These are phyloP conservation scores for Penicillium crystallinum DNA, from an alignment of 495 filamentous ascomycete genomes.

Conservation along the genomic window DNA sequence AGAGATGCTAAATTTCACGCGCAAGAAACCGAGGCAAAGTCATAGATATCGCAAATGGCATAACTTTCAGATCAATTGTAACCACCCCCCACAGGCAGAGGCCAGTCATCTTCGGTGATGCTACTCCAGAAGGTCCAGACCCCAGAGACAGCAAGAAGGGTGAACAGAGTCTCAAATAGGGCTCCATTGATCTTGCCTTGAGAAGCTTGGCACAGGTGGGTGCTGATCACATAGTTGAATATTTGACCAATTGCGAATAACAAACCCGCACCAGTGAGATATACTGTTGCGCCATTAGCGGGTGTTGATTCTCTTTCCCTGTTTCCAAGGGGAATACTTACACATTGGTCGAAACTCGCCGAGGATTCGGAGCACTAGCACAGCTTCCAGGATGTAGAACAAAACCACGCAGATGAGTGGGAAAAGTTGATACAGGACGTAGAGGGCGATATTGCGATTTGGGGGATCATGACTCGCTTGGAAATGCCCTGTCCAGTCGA, in stretches of 20 bases:
- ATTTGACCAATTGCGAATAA: conserved; percentile 90
- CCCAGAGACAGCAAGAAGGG: conserved; percentile 69
- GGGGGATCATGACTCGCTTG: conserved; percentile 47
- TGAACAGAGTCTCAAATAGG: conserved; percentile 91
- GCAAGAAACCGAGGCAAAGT: conserved; percentile 2
- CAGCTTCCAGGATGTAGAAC: conserved; percentile 76
- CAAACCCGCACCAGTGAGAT: conserved; percentile 65
- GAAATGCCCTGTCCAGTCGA: conserved; percentile 78
- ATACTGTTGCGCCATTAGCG: conserved; percentile 50
- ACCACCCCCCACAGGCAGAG: conserved; percentile 52
- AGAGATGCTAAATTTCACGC: conserved; percentile 9
- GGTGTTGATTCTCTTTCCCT: not conserved
- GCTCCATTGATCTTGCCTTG: conserved; percentile 84
- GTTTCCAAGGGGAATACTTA: conserved; percentile 30
- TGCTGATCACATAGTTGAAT: conserved; percentile 91
- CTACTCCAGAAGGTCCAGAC: conserved; percentile 97
- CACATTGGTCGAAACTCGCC: conserved; percentile 84
- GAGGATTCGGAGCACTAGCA: conserved; percentile 77
- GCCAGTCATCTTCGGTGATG: conserved; percentile 99
- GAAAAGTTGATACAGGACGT: conserved; percentile 87
- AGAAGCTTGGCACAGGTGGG: conserved; percentile 79
- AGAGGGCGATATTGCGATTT: conserved; percentile 78
- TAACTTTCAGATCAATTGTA: conserved; percentile 39
- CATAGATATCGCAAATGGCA: not conserved
- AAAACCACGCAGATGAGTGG: conserved; percentile 81